phyloP scores from a whole-genome alignment of 345 rosid genomes.

The Melastoma malabathricum region DNA sequence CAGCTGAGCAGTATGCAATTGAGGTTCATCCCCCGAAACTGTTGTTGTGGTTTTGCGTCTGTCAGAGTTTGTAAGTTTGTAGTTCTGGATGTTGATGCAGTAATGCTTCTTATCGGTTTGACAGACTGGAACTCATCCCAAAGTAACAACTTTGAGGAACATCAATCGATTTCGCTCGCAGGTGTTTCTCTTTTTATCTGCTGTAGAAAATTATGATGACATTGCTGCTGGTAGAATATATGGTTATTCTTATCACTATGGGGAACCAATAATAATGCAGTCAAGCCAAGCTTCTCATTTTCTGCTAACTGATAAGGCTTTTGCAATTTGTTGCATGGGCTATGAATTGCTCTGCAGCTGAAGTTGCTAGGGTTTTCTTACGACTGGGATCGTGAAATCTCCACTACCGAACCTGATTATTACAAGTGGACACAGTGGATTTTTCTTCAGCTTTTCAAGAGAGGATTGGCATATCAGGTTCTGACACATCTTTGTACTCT shows the following conservation, averaged over 20 bases:
- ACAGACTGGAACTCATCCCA: conserved; percentile 96
- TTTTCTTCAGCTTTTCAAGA: conserved; percentile 83
- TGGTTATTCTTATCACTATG: neutral
- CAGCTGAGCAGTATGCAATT: conserved; percentile 94
- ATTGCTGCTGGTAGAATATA: no score
- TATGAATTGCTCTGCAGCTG: conserved; percentile 41
- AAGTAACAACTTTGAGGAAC: conserved; percentile 73
- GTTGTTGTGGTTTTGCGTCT: neutral
- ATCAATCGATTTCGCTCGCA: conserved; percentile 69
- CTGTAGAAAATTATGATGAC: neutral
- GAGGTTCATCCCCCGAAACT: conserved; percentile 31
- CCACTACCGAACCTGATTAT: conserved; percentile 79
- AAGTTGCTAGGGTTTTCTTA: conserved; percentile 83
- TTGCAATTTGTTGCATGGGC: neutral
- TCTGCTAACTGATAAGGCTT: neutral
- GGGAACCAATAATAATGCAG: neutral
- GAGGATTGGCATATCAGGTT: conserved; percentile 98
- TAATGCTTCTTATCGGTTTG: neutral
- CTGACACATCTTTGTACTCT: conserved; percentile 1
- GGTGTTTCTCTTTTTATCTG: conserved; percentile 23
- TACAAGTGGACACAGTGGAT: conserved; percentile 99
- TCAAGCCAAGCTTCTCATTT: neutral
- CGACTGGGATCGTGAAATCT: conserved; percentile 94
- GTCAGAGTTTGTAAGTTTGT: neutral
- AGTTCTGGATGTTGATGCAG: neutral